Percentiles rank a stretch among this genome's conserved stretches.
Evolutionary conservation across 192 early-diverging fungal species (phyloP).

Genomic region (Linnemannia hyalina): DNA sequence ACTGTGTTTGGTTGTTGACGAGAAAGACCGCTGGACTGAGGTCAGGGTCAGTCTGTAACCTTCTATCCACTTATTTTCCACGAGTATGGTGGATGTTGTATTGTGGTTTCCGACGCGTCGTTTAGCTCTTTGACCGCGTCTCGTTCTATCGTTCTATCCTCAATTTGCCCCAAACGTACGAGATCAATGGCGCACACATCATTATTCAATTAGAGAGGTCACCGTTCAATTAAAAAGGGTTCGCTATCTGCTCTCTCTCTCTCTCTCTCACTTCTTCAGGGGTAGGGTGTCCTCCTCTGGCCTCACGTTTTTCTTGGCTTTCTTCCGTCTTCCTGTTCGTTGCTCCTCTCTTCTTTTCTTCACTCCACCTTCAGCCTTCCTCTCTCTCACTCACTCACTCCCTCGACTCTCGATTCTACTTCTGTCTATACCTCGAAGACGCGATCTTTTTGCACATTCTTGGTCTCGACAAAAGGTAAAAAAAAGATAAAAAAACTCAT

Average conservation of each 20-base stretch:
- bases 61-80: too few species aligned
- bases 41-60: too few species aligned
- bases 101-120: too few species aligned
- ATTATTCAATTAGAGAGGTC: too few species aligned
- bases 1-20: too few species aligned
- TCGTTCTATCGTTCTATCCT: too few species aligned
- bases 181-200: too few species aligned
- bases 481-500: neutral
- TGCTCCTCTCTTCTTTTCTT: neutral
- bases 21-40: too few species aligned
- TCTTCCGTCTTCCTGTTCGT: neutral
- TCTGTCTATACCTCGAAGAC: neutral
- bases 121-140: too few species aligned
- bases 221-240: neutral
- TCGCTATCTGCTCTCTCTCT: neutral
- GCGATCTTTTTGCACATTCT: neutral
- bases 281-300: neutral
- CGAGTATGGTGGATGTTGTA: too few species aligned
- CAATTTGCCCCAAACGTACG: too few species aligned
- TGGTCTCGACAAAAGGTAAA: conserved; percentile 12
- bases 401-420: neutral
- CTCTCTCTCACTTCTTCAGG: neutral
- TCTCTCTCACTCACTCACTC: neutral
- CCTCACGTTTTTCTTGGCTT: too few species aligned
- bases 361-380: neutral